These are phyloP conservation scores for Sporothrix globosa DNA, from an alignment of 2,329 filamentous ascomycete genomes.

Conservation along the genomic window DNA sequence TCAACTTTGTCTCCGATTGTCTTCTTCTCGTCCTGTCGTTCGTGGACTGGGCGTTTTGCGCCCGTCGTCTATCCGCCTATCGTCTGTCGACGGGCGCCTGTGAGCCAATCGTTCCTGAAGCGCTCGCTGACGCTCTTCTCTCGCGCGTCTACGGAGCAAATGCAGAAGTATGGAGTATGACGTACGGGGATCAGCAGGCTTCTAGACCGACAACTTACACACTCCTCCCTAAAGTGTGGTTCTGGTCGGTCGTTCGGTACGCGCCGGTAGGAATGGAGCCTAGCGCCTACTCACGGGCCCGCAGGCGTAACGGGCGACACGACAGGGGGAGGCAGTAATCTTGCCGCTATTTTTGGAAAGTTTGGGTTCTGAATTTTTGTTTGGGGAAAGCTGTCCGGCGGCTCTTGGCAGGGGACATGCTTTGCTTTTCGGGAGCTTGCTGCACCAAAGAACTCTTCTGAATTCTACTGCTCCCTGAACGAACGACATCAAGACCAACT, in stretches of 20 bases:
- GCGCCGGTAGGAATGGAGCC: neutral
- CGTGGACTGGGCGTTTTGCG: neutral
- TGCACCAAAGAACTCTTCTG: neutral
- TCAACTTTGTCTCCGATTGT: neutral
- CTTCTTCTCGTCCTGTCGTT: neutral
- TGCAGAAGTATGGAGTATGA: too few relatives aligned
- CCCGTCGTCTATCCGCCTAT: constrained; percentile 19
- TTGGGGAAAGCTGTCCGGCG: neutral
- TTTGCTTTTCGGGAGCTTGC: neutral
- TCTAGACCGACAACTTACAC: too few relatives aligned
- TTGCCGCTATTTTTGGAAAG: constrained; percentile 2
- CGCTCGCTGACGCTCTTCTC: neutral
- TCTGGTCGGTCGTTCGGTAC: neutral
- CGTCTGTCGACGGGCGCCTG: constrained; percentile 16
- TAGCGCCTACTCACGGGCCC: neutral
- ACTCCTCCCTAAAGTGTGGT: neutral
- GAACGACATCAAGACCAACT: neutral
- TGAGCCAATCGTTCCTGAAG: constrained; percentile 4
- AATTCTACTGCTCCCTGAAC: neutral
- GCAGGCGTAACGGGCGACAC: too few relatives aligned
- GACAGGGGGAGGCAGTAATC: neutral
- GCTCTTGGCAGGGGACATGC: constrained; percentile 15
- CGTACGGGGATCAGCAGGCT: too few relatives aligned
- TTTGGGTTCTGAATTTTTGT: neutral
- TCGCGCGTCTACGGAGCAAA: constrained; percentile 2